Base-by-base conservation (phyloP, 768 basidiomycete species). In the Russula lepida region DNA sequence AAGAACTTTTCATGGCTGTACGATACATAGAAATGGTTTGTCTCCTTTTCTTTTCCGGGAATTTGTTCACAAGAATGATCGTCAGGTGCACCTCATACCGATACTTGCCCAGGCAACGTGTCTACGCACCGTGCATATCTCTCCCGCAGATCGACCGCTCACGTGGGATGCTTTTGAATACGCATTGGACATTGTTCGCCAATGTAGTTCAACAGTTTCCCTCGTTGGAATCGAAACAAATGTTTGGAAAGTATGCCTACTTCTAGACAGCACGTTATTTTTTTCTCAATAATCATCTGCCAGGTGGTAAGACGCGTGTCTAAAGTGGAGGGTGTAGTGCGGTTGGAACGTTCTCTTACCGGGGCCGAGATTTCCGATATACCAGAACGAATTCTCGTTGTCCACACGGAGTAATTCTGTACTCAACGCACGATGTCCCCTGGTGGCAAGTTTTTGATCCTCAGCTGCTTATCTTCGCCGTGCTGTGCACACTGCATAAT, bases 191-290 rank as follows among this genome's bases (percentile, higher is more conserved):
- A 75, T 90, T 27, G 77, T 79, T 15, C 73, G 72, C 4, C 72
- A 74, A 23, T 86, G 85, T 68, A 75, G 77, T 35, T 67, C 80
- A 9, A 79, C 76, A 4, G 72, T 90, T 43, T 70, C 70, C 23
- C 82, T 84, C 59, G 79, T 91, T 64, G 89, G 89, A 4, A 84
- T 82, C 65, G 84, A 84, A 68, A 81, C 84, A 0, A 75, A 74
- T 39, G 87, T 88, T 1, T 89, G 85, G 84, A 80, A 86, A 78
- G 89, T 88, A 60, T 69, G 59, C 35, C 76, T 52, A 25, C 13
- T 33, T 12, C 30, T 6, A n/a, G 15, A 9, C 21, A 19, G 17
- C 3, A 17, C 8, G 12, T 9, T 17, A 17, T 13, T 25, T 11
- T 12, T 11, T 19, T 23, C 9, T 25, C 17, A 8, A 19, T 39